These are phyloP conservation scores for Houttuynia cordata DNA, from an alignment of 164 flowering plant species.

Conservation along the genomic window DNA sequence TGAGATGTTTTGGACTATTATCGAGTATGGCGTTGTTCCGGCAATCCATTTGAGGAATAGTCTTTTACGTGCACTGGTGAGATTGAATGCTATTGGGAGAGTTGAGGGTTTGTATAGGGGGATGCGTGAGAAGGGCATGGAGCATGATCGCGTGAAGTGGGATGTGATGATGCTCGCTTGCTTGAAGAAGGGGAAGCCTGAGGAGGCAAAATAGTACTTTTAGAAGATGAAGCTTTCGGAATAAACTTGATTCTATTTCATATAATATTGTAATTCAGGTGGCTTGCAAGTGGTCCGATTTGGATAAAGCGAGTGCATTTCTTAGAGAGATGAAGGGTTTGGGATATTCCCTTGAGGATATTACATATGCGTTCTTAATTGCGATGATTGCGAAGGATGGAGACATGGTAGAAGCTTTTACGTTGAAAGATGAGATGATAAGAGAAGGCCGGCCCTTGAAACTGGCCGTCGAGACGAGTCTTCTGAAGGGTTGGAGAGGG, in stretches of 20 bases:
- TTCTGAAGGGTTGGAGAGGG: conserved; percentile 78
- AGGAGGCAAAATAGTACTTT: conserved; percentile 40
- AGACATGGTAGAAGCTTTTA: too few relatives aligned
- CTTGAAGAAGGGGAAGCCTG: conserved; percentile 37
- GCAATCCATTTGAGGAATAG: conserved; percentile 16
- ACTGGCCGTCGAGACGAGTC: conserved; percentile 49
- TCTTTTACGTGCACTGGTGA: conserved; percentile 28
- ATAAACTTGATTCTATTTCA: conserved; percentile 24
- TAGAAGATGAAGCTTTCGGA: conserved; percentile 28
- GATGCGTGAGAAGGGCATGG: too few relatives aligned
- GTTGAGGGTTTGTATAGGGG: too few relatives aligned
- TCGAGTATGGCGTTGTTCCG: conserved; percentile 23
- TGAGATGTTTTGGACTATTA: conserved; percentile 30
- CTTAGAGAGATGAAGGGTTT: too few relatives aligned
- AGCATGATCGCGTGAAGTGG: conserved; percentile 22
- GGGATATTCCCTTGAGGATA: too few relatives aligned
- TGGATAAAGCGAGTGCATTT: too few relatives aligned
- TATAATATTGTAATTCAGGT: too few relatives aligned
- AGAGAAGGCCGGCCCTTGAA: conserved; percentile 35
- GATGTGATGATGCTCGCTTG: conserved; percentile 41
- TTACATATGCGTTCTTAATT: conserved; percentile 31
- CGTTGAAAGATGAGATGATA: conserved; percentile 64
- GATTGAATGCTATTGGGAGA: conserved; percentile 31
- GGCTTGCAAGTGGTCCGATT: too few relatives aligned
- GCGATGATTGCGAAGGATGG: conserved; percentile 50